Evolutionary conservation across 2,329 filamentous ascomycete species (phyloP), one percentile per base, ranked within the genome.

Genomic region (Hortaea werneckii): DNA sequence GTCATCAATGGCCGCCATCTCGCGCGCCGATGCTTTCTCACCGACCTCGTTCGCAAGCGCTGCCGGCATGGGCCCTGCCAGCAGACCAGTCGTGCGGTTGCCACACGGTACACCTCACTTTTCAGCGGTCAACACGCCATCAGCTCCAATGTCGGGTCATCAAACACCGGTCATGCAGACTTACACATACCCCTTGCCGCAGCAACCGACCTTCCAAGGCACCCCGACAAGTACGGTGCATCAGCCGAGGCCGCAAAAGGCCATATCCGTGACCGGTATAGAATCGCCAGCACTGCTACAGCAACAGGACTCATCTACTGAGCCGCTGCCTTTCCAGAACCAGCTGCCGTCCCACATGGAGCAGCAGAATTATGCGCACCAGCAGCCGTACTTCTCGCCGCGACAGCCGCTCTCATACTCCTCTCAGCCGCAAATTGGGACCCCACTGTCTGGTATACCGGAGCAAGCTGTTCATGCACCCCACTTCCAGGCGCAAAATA

Each of bases 211-310:
- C 1, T 78, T 73, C 61, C 79, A 81, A 61, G 79, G 77, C 54
- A 79, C 77, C 55, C 73, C 75, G 39, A 73, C 75, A 37, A 75
- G 81, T 12, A 77, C 87, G 1, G 95, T 96, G 81, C 87, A 96
- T 63, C 92, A 96, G 63, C 92, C 92, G 47, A 83, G 87, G 43
- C 90, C 92, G 6, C 89, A 96, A 65, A 96, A 96, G 72, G 77
- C 88, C 5, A 87, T 96, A 29, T 95, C 89, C 7, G 81, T 96
- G 48, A 86, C 87, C 47, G 88, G 87, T 58, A 95, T 96, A 55
- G 92, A 96, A 65, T 85, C 85, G 6, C 87, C 89, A 4, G 80
- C 78, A 5, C 74, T 73, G 54, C 69, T 80, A 67, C 77, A 79
- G 58, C 74, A 79, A 53, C 54, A 54, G 29, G n/a, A 9, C n/a